phyloP scores from a whole-genome alignment of 2,329 filamentous ascomycete genomes.

The Phyllosticta citrichinensis region DNA sequence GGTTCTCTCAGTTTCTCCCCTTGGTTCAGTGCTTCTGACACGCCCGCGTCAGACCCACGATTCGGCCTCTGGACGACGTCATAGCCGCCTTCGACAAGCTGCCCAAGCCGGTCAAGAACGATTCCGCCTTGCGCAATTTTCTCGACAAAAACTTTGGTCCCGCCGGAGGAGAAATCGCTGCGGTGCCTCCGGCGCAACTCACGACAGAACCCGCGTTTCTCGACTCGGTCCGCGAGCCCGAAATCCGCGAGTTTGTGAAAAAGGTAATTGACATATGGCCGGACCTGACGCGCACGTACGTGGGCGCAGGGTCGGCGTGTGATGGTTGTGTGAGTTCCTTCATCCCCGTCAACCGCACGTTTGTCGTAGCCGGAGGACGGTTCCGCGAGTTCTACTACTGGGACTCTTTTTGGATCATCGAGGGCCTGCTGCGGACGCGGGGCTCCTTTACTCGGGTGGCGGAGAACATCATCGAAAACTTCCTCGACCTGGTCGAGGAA shows the following conservation, averaged over 20 bases:
- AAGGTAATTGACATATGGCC: slow-evolving; percentile 63
- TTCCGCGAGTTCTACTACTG: slow-evolving; percentile 64
- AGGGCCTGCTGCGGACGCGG: slow-evolving; percentile 54
- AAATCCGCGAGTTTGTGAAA: slow-evolving; percentile 49
- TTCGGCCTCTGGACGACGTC: slow-evolving; percentile 49
- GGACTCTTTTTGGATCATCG: slow-evolving; percentile 61
- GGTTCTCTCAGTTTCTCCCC: not conserved
- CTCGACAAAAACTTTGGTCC: slow-evolving; percentile 53
- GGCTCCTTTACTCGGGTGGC: slow-evolving; percentile 55
- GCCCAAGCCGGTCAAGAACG: slow-evolving; percentile 51
- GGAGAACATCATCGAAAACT: slow-evolving; percentile 60
- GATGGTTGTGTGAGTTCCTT: slow-evolving; percentile 53
- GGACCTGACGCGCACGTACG: slow-evolving; percentile 52
- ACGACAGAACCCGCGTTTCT: slow-evolving; percentile 50
- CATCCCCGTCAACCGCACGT: slow-evolving; percentile 56
- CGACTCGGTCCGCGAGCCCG: slow-evolving; percentile 43
- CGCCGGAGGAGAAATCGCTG: slow-evolving; percentile 52
- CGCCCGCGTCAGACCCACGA: slow-evolving; percentile 44
- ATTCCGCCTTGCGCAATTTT: slow-evolving; percentile 52
- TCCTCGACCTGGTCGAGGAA: slow-evolving; percentile 54
- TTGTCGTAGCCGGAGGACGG: slow-evolving; percentile 61
- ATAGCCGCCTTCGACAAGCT: slow-evolving; percentile 51
- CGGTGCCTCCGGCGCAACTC: slow-evolving; percentile 43
- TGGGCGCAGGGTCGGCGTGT: slow-evolving; percentile 40
- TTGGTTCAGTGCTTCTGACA: not conserved